Evolutionary conservation across 1,139 yeast genomes (phyloP), one percentile per base, ranked within the genome.

Genomic region (Blastobotrys capitulatus): DNA sequence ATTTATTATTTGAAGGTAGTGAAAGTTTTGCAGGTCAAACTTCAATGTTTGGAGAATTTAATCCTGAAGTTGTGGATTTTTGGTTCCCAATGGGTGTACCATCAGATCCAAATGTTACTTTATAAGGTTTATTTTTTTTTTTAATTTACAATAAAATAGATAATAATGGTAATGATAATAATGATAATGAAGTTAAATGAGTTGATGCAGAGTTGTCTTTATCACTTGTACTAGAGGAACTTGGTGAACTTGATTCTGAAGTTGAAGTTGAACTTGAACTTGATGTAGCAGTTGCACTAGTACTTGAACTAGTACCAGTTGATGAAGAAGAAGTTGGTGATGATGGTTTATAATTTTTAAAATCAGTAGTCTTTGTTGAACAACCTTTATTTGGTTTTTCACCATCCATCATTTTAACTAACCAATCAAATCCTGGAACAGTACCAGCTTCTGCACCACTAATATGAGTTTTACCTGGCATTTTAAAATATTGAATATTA

Each of bases 11-110:
- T 41, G 52, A 48, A 38, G 51, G 57, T 47, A 26, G 48, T 47
- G 44, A 46, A 44, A 52, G 59, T 19, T 55, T 55, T 41, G 50
- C 57, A 31, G 60, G 57, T 10, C 63, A 60, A 44, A 56, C 61
- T 5, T 57, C 56, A 4, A 36, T 60, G 31, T 59, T 60, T 48
- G 60, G 59, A 7, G 64, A 59, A 35, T 43, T 58, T 29, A 62
- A 60, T 43, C 52, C 52, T 20, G 47, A 49, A 7, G 49, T 52
- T 18, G 55, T 53, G 10, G 58, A 55, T 42, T 51, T 42, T 26
- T 57, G 60, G 60, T 55, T 57, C 36, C 56, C 59, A 8, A 37
- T 26, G 25, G 40, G 40, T 16, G 27, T 37, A 26, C 25, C 40
- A 20, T 29, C 32, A 3, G 32, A 29, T 12, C 32, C 32, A 29